These are phyloP conservation scores for Aspergillus tamarii DNA, from an alignment of 2,329 filamentous ascomycete genomes.

Conservation along the genomic window DNA sequence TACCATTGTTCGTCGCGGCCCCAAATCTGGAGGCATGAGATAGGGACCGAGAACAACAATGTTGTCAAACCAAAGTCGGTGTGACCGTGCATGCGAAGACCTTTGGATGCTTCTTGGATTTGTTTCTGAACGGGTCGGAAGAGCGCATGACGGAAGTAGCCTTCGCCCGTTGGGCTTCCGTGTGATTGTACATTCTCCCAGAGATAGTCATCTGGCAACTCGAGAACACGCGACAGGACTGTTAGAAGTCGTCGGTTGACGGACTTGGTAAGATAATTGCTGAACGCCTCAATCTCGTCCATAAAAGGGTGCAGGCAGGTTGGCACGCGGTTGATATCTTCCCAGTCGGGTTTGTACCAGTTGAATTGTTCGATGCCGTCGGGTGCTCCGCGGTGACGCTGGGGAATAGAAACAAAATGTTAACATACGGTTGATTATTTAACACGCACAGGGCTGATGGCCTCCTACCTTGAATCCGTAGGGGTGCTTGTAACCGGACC, in stretches of 20 bases:
- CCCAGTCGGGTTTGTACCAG: slow-evolving; percentile 54
- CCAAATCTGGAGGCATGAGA: slow-evolving; percentile 54
- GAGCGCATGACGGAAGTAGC: slow-evolving; percentile 52
- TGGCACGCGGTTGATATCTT: slow-evolving; percentile 45
- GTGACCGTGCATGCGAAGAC: slow-evolving; percentile 50
- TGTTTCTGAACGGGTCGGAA: slow-evolving; percentile 41
- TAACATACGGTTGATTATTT: neutral
- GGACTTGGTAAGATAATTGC: slow-evolving; percentile 53
- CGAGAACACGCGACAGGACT: slow-evolving; percentile 49
- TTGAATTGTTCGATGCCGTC: slow-evolving; percentile 61
- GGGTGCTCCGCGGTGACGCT: slow-evolving; percentile 47
- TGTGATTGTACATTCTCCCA: slow-evolving; percentile 51
- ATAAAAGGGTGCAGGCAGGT: slow-evolving; percentile 54
- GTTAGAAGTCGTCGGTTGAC: slow-evolving; percentile 49
- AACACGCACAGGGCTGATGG: neutral
- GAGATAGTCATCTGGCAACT: slow-evolving; percentile 50
- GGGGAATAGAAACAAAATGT: neutral
- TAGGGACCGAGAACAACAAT: slow-evolving; percentile 51
- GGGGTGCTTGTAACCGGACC: slow-evolving; percentile 56
- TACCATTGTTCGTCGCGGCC: slow-evolving; percentile 51
- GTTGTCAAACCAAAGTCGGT: slow-evolving; percentile 54
- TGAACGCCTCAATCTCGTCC: slow-evolving; percentile 54
- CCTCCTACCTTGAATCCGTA: slow-evolving; percentile 48
- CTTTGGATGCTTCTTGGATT: slow-evolving; percentile 41
- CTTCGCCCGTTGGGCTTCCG: slow-evolving; percentile 47